Percentiles rank a stretch among this genome's conserved stretches.
These are phyloP conservation scores for Tetradesmus obliquus DNA, from an alignment of 139 green algal genomes.

Conservation along the genomic window DNA sequence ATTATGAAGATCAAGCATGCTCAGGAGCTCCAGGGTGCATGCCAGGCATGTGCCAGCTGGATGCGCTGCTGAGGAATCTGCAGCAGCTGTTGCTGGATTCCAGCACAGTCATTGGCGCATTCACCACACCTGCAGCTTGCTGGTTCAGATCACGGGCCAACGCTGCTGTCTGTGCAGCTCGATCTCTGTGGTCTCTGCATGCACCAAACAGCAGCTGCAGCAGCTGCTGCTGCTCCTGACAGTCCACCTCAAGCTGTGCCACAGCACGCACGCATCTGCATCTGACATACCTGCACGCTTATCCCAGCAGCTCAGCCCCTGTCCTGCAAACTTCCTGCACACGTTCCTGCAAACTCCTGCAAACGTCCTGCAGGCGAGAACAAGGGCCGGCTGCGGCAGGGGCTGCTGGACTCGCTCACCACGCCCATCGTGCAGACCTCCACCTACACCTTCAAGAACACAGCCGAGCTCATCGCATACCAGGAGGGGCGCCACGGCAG, in stretches of 20 bases:
- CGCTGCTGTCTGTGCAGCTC: background rate
- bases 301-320: too few species aligned
- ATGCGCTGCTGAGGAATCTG: background rate
- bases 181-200: background rate
- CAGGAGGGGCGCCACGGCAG: conserved; percentile 93
- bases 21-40: background rate
- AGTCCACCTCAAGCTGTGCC: too few species aligned
- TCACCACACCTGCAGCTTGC: too few species aligned
- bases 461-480: conserved; percentile 96
- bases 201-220: background rate
- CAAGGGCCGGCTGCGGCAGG: conserved; percentile 19
- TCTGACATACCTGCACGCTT: too few species aligned
- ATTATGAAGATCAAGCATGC: background rate
- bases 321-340: too few species aligned
- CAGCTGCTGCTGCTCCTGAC: background rate
- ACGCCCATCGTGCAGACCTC: conserved; percentile 98
- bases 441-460: conserved; percentile 96
- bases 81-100: background rate
- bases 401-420: conserved; percentile 92
- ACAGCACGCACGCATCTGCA: too few species aligned
- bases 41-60: background rate
- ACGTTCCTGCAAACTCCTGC: background rate
- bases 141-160: too few species aligned
- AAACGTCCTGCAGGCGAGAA: conserved; percentile 24
- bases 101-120: too few species aligned